Percentiles rank a stretch among this genome's conserved stretches.
These are phyloP conservation scores for Fusarium buharicum DNA, from an alignment of 2,329 filamentous ascomycete genomes.

Conservation along the genomic window DNA sequence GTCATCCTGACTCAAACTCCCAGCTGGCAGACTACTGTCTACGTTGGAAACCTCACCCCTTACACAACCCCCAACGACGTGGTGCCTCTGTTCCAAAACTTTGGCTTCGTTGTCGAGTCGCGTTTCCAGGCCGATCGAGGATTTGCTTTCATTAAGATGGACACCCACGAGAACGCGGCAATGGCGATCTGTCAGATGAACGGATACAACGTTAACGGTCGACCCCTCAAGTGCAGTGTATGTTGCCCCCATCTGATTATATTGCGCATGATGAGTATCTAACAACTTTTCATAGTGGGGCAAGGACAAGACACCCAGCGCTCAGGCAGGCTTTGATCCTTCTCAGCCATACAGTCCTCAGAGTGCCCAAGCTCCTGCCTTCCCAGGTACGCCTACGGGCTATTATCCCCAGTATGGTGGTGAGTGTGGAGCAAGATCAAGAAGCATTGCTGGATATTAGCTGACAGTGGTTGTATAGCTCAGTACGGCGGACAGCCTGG, in stretches of 20 bases:
- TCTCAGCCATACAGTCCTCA: constrained; percentile 77
- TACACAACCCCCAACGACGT: constrained; percentile 98
- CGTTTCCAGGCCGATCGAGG: constrained; percentile 98
- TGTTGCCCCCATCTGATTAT: constrained; percentile 55
- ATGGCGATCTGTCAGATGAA: constrained; percentile 99
- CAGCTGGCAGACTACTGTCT: constrained; percentile 97
- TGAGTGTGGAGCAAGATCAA: constrained; percentile 57
- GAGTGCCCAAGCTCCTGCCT: constrained; percentile 76
- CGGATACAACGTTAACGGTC: constrained; percentile 96
- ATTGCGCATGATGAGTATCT: constrained; percentile 13
- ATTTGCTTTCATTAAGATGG: constrained; percentile 99
- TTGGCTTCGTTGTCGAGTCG: constrained; percentile 96
- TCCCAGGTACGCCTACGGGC: constrained; percentile 76
- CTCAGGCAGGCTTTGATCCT: constrained; percentile 76
- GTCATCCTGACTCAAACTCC: constrained; percentile 96
- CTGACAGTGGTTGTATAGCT: constrained; percentile 50
- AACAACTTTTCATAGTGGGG: constrained; percentile 77
- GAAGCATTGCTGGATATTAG: constrained; percentile 9
- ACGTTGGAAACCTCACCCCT: constrained; percentile 96
- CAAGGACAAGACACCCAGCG: constrained; percentile 93
- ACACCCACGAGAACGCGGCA: constrained; percentile 95
- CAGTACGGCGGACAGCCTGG: constrained; percentile 74
- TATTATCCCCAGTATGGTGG: constrained; percentile 97
- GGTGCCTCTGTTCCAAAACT: constrained; percentile 98
- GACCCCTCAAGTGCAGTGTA: constrained; percentile 98